Evolutionary conservation across 371 early-diverging fungal genomes (phyloP).

Genomic region (Rhizomucor pusillus): DNA sequence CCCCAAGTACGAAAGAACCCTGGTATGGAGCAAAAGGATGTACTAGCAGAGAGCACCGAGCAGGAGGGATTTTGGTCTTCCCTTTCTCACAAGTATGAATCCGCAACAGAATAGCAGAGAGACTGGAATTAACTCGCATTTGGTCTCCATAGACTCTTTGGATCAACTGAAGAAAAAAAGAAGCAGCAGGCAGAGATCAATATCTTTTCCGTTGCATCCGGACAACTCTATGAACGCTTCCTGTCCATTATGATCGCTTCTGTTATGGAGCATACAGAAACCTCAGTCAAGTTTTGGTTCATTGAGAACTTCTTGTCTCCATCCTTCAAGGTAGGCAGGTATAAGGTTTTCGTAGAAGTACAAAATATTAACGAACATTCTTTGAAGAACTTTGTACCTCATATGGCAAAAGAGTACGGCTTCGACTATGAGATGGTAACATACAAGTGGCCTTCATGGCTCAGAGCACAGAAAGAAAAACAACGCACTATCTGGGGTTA

Average conservation of each 20-base stretch:
- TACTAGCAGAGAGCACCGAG: slow-evolving; percentile 50
- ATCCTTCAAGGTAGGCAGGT: slow-evolving; percentile 76
- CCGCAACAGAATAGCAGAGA: too few species aligned
- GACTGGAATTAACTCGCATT: too few species aligned
- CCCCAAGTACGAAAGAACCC: slow-evolving; percentile 75
- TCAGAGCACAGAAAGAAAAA: slow-evolving; percentile 87
- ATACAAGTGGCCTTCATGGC: slow-evolving; percentile 98
- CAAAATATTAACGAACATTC: neutral
- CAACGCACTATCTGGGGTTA: slow-evolving; percentile 95
- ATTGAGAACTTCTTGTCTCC: slow-evolving; percentile 97
- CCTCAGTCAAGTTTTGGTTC: slow-evolving; percentile 94
- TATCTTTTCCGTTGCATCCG: slow-evolving; percentile 96
- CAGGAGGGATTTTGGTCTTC: slow-evolving; percentile 52
- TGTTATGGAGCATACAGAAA: slow-evolving; percentile 83
- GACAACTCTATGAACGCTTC: slow-evolving; percentile 95
- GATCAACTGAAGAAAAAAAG: slow-evolving; percentile 8
- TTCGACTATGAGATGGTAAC: slow-evolving; percentile 94
- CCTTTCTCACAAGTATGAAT: slow-evolving; percentile 48
- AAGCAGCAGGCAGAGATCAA: slow-evolving; percentile 71
- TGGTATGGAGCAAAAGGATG: slow-evolving; percentile 77
- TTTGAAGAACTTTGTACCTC: slow-evolving; percentile 79
- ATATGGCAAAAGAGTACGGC: slow-evolving; percentile 75
- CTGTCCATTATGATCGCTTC: slow-evolving; percentile 94
- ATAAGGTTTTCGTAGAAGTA: too few species aligned
- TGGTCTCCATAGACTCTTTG: too few species aligned